These are phyloP conservation scores for Metschnikowia shivogae DNA, from an alignment of 805 yeast species.

Conservation along the genomic window DNA sequence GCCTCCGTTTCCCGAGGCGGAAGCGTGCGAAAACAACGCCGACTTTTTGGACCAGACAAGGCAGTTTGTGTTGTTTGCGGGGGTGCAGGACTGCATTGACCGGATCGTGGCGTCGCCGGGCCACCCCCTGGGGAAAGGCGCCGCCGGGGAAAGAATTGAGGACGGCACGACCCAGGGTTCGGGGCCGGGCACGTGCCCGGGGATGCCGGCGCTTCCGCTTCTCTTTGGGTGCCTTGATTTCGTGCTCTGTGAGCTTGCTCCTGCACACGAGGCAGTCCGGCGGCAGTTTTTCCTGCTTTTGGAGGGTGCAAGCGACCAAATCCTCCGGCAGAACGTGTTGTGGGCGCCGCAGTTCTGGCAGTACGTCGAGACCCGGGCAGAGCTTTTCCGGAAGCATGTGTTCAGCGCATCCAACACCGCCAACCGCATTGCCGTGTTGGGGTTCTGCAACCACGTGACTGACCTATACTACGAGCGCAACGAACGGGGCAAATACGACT, in stretches of 20 bases:
- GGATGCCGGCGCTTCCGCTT: background rate
- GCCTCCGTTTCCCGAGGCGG: background rate
- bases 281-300: conserved; percentile 1
- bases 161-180: background rate
- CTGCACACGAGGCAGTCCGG: background rate
- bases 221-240: conserved; percentile 1
- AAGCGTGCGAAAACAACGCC: background rate
- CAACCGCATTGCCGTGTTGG: conserved; percentile 38
- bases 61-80: background rate
- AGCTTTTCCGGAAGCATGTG: conserved; percentile 19
- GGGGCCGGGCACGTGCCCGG: background rate
- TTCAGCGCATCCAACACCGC: conserved; percentile 26
- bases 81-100: background rate
- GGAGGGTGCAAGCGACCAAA: background rate
- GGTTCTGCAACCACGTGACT: conserved; percentile 36
- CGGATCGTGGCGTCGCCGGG: background rate
- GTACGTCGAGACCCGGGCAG: conserved; percentile 33
- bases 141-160: background rate
- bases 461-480: conserved; percentile 25
- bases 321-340: background rate
- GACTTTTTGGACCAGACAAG: background rate
- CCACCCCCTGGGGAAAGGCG: background rate
- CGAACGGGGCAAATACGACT: conserved; percentile 23
- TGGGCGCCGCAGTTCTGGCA: conserved; percentile 30
- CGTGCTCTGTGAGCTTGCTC: conserved; percentile 1